Evolutionary conservation across 108 stramenopile genomes (phyloP), one percentile per base, ranked within the genome.

Genomic region (Cyclotella baltica): DNA sequence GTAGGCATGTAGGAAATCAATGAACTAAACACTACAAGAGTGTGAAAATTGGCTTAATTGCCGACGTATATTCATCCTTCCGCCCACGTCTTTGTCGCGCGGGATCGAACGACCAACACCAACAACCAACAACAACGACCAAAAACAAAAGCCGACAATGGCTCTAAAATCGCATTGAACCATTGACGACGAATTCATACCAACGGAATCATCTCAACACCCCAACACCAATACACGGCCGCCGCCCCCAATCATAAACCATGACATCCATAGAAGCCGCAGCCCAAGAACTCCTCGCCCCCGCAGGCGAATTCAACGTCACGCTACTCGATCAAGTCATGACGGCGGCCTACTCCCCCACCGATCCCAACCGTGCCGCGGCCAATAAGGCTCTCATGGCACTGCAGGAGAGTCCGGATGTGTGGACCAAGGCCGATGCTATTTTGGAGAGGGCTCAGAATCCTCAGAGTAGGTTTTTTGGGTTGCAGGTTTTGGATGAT

Each of bases 351-450:
- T 97, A 94, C 85, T 81, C 84, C 83, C 94, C 96, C 22, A 62
- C 83, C 37, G 84, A 88, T 31, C 96, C 96, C 0, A 86, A 93
- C 61, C 89, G 92, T 48, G 87, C 89, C 25, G 65, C 73, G 38
- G 96, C 96, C 43, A 97, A 97, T 83, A 92, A 90, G 62, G 84
- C 89, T n/a, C 77, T 97, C 16, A 97, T 97, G 94, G 89, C 89
- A 56, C 83, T 97, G 31, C 96, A 95, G 70, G 96, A 94, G 75
- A 76, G 83, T 43, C 87, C 89, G 8, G 86, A 91, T 58, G 64
- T 93, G 13, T 97, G 96, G 96, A 87, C 83, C 31, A 85, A 88
- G 76, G 94, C 93, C 2, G 96, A 97, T 77, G 85, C 87, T 8
- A 97, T 97, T 73, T 85, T 97, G 67, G 96, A 97, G 66, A 48